Evolutionary conservation across 257 asterid species (phyloP), one percentile per base, ranked within the genome.

Genomic region (Solanum bulbocastanum): DNA sequence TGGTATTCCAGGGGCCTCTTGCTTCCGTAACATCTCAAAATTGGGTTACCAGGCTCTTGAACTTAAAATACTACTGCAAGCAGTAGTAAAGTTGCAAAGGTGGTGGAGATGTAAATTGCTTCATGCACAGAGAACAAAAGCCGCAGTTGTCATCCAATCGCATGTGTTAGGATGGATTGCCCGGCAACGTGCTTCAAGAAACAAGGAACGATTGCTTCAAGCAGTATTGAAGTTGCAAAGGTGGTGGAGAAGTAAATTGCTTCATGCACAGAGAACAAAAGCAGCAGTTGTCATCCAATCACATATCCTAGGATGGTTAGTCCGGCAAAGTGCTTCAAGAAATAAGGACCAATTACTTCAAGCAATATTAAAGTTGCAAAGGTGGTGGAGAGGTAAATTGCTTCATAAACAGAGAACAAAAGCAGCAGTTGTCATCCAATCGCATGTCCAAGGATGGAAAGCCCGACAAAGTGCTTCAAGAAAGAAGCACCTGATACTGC

Each of bases 301-400:
- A 46, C 91, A 93, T 88, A 71, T 92, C 86, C 95, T 96, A 68
- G 94, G 94, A 87, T 94, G 97, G 98, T 65, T 85, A 30, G 93
- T 94, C 37, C 90, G 94, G 89, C 86, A 87, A 89, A 87, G 86
- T 75, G 92, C 86, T 35, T 86, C 87, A 76, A 93, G 90, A 90
- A 91, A 91, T 60, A 92, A 89, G 87, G 91, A 90, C 46, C 87
- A 91, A 12, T 11, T 39, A 39, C 58, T 39, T 10, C 23, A 11
- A 76, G 83, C 83, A 39, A 4, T 92, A 86, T 69, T 93, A 87
- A 95, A 93, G 93, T 89, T 96, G 93, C 99, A 95, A 90, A 93
- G 94, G 90, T 93, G 95, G 97, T 94, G 99, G 99, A 94, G 96
- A 90, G 83, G 78, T 40, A 90, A 90, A 87, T 89, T 93, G 15